These are phyloP conservation scores for Nigrospora oryzae DNA, from an alignment of 2,329 filamentous ascomycete genomes.

Conservation along the genomic window DNA sequence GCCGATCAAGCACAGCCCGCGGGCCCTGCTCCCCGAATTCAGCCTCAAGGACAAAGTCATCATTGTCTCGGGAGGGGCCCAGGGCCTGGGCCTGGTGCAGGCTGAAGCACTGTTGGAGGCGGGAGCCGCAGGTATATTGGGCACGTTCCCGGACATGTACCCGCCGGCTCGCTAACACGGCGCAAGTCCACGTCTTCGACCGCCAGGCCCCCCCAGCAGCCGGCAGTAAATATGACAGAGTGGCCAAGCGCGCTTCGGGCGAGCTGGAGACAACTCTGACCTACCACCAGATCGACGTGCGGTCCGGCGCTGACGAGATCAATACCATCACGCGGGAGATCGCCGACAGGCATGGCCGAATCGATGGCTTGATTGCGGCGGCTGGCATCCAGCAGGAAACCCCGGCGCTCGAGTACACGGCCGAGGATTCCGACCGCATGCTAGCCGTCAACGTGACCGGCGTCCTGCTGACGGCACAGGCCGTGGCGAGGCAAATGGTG, in stretches of 20 bases:
- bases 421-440: constrained; percentile 68
- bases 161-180: not conserved
- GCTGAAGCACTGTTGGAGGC: constrained; percentile 73
- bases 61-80: constrained; percentile 67
- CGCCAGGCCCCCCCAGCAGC: constrained; percentile 45
- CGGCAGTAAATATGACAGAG: constrained; percentile 50
- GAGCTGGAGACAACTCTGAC: constrained; percentile 60
- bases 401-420: constrained; percentile 70
- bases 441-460: constrained; percentile 84
- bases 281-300: constrained; percentile 75
- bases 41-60: constrained; percentile 66
- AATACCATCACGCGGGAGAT: constrained; percentile 62
- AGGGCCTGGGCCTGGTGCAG: constrained; percentile 71
- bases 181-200: constrained; percentile 58
- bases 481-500: constrained; percentile 71
- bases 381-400: constrained; percentile 76
- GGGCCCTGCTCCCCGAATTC: constrained; percentile 57
- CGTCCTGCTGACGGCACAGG: constrained; percentile 77
- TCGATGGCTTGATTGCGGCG: constrained; percentile 70
- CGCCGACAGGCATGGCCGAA: constrained; percentile 57
- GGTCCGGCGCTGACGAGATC: constrained; percentile 54
- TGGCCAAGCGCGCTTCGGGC: constrained; percentile 54
- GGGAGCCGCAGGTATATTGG: constrained; percentile 52
- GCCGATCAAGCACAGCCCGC: not conserved
- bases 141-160: not conserved